Conservation (phyloP, 2,329 filamentous ascomycete genomes). For the Purpureocillium takamizusanense region DNA sequence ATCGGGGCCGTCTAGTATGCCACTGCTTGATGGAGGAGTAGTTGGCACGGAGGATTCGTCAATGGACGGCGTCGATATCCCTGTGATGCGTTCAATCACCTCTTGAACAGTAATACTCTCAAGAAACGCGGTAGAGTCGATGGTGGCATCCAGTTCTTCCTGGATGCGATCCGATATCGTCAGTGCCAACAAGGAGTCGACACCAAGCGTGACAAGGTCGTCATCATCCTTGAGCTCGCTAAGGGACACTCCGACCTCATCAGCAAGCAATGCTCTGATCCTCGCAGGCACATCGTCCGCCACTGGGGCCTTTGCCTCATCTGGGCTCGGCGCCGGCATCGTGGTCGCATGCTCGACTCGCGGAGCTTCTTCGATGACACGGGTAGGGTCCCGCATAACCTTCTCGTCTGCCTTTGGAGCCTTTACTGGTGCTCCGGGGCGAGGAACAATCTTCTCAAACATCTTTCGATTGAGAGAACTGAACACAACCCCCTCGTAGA, state of each 20-base stretch:
- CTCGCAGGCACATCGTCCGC: not conserved
- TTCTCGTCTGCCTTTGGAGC: not conserved
- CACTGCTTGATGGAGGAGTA: not conserved
- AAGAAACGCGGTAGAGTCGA: not conserved
- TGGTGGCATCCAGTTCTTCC: not conserved
- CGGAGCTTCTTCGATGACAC: not conserved
- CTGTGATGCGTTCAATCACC: not conserved
- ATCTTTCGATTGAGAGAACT: slow-evolving; percentile 55
- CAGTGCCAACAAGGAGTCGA: slow-evolving; percentile 6
- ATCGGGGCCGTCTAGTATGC: too few species aligned
- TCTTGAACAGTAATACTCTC: not conserved
- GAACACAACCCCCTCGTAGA: slow-evolving; percentile 35
- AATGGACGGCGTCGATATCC: not conserved
- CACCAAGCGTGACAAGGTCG: slow-evolving; percentile 4
- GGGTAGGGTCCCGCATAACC: not conserved
- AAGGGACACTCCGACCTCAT: slow-evolving; percentile 5
- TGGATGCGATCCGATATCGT: slow-evolving; percentile 3
- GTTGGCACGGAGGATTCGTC: not conserved
- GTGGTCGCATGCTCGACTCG: too few species aligned
- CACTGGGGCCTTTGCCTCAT: not conserved
- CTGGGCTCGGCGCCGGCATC: too few species aligned
- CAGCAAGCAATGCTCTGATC: slow-evolving; percentile 4
- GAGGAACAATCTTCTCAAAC: slow-evolving; percentile 56
- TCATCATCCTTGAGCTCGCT: slow-evolving; percentile 1
- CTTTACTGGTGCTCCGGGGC: not conserved